Base-by-base conservation (phyloP, 2,329 filamentous ascomycete genomes). In the Myotisia sp. region DNA sequence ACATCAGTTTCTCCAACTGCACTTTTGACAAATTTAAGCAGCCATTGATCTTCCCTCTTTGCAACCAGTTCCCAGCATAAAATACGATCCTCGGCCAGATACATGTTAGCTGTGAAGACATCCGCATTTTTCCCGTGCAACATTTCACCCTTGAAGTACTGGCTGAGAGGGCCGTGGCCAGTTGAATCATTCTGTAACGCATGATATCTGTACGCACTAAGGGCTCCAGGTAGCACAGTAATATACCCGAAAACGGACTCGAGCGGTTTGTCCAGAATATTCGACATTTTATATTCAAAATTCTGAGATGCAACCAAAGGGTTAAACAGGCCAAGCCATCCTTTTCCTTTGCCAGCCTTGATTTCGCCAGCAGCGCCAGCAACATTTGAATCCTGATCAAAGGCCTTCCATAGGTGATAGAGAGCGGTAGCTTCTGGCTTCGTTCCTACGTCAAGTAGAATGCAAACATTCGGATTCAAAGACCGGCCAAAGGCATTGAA, bases 241-340 rank as follows among this genome's bases (percentile, higher is more conserved):
- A 98, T 98, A 54, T 95, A 98, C 2, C 90, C 90, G 55, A 98
- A 98, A 0, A 93, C 87, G 0, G 84, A 93, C 56, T 98, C 90
- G 2, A 98, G 65, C 0, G 90, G 90, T 58, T 98, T 98, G 55
- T 98, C 90, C 17, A 98, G 68, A 49, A 98, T 98, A 49, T 98
- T 98, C 26, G 85, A 93, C 84, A 98, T 94, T 60, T 98, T 98
- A 67, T 98, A 98, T 64, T 98, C 90, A 46, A 98, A 98, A 55
- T 98, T 98, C 50, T 98, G 90, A 29, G 85, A 92, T 0, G 90
- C 90, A 10, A 98, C 87, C 4, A 98, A 67, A 0, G 90, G 90
- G 49, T 98, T 98, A 29, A 98, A 64, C 10, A 98, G 68, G 42
- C 87, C 84, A 4, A 75, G 64, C 51, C 84, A 86, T 16, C 71